Conservation (phyloP, 2,329 filamentous ascomycete species). For the Fusarium albidum region DNA sequence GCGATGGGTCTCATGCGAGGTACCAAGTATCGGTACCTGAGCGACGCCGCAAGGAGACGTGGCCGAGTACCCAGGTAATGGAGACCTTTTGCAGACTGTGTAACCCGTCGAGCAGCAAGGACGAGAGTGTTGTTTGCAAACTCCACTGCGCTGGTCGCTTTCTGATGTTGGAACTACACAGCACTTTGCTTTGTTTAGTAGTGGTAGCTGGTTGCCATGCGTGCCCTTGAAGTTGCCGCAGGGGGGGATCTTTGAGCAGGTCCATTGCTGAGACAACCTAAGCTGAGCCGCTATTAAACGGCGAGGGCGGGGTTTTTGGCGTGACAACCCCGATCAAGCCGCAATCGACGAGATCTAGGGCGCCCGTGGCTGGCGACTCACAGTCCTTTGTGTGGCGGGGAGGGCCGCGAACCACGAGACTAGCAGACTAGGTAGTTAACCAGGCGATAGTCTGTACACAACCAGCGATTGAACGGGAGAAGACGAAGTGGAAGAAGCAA, state of each 20-base stretch:
- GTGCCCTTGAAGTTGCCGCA: constrained; percentile 1
- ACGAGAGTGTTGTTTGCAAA: not conserved
- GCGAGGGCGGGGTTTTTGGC: constrained; percentile 26
- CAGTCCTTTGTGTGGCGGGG: constrained; percentile 15
- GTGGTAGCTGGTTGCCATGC: not conserved
- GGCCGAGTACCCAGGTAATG: not conserved
- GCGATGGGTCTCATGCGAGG: constrained; percentile 37
- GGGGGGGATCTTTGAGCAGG: not conserved
- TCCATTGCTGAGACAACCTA: constrained; percentile 30
- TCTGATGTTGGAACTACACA: constrained; percentile 16
- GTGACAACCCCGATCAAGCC: constrained; percentile 29
- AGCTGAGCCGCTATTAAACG: constrained; percentile 16
- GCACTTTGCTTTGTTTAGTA: constrained; percentile 18
- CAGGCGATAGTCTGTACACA: too few species aligned
- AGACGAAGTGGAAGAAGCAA: not conserved
- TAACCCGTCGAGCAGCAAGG: too few species aligned
- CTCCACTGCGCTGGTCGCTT: constrained; percentile 17
- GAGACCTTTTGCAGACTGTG: constrained; percentile 12
- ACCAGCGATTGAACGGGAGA: too few species aligned
- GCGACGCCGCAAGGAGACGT: not conserved
- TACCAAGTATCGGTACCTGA: constrained; percentile 37
- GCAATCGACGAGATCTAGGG: constrained; percentile 30
- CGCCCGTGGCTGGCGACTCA: constrained; percentile 15
- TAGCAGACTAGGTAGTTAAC: not conserved
- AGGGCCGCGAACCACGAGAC: constrained; percentile 20